A percentile compares a stretch with the other conserved stretches of the same genome.
Evolutionary conservation across 148 eudicot genomes (phyloP).

Genomic region (Chenopodium quinoa): DNA sequence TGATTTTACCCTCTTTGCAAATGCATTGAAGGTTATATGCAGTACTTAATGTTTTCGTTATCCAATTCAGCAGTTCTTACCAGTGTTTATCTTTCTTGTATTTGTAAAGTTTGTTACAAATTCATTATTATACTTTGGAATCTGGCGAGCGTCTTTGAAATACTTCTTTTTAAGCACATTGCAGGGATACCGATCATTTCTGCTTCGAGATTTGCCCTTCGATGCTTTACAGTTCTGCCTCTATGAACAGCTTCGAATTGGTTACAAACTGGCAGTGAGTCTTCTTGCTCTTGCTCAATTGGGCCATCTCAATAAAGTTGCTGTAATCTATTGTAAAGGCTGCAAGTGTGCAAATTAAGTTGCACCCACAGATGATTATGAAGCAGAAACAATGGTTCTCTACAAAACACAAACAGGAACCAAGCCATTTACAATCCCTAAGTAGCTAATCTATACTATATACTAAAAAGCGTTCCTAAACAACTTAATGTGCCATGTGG

Average conservation of each 20-base stretch:
- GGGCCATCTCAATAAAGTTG: background rate
- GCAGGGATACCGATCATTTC: constrained; percentile 90
- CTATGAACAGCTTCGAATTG: constrained; percentile 89
- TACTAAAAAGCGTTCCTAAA: too few species aligned
- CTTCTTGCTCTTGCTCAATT: background rate
- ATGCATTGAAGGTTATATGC: background rate
- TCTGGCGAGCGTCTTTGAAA: constrained; percentile 5
- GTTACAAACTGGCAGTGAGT: constrained; percentile 83
- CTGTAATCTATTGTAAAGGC: background rate
- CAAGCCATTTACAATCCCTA: background rate
- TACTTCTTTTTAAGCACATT: constrained; percentile 17
- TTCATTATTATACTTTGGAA: background rate
- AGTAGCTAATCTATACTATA: background rate
- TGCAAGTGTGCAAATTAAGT: background rate
- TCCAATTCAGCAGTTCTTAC: background rate
- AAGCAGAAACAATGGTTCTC: background rate
- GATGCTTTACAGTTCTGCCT: constrained; percentile 97
- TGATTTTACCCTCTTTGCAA: too few species aligned
- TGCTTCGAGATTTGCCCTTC: constrained; percentile 91
- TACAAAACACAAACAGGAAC: background rate
- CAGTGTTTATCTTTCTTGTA: background rate
- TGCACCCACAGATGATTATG: background rate
- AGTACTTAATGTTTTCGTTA: background rate
- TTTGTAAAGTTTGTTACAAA: background rate
- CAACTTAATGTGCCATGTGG: too few species aligned